Percentiles rank a stretch among this genome's conserved stretches.
These are phyloP conservation scores for Magnolia sinica DNA, from an alignment of 164 flowering plant species.

Conservation along the genomic window DNA sequence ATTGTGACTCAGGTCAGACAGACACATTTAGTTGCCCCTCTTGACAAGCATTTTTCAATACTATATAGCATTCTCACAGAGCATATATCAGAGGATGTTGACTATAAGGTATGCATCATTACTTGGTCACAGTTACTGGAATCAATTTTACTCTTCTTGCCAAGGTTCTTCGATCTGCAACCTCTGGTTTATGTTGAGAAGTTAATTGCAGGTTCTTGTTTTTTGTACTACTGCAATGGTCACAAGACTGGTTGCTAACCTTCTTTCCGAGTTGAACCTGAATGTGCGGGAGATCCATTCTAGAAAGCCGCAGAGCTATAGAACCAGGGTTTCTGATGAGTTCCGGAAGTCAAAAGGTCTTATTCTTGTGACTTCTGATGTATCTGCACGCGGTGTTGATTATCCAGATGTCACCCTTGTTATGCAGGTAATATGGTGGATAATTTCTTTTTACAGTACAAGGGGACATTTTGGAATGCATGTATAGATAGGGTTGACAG, in stretches of 20 bases:
- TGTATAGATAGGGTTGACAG: no score
- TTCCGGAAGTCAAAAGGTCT: conserved; percentile 95
- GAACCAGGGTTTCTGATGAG: conserved; percentile 92
- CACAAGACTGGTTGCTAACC: conserved; percentile 71
- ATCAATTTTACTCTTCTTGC: background rate
- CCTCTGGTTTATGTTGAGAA: background rate
- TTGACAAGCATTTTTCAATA: conserved; percentile 72
- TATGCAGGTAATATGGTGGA: conserved; percentile 56
- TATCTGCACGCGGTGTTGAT: conserved; percentile 99
- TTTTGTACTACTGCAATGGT: conserved; percentile 99
- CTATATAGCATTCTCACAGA: conserved; percentile 71
- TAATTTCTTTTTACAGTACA: background rate
- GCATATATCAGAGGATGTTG: conserved; percentile 79
- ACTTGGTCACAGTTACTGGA: background rate
- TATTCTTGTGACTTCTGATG: conserved; percentile 98
- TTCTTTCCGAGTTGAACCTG: conserved; percentile 75
- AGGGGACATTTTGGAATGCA: no score
- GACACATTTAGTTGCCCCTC: conserved; percentile 68
- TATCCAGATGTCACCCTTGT: conserved; percentile 99
- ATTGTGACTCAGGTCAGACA: conserved; percentile 71
- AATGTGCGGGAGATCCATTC: conserved; percentile 98
- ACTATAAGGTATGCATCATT: conserved; percentile 67
- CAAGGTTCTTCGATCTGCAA: background rate
- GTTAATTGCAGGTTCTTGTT: conserved; percentile 67
- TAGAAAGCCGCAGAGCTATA: conserved; percentile 87